Percentiles rank a stretch among this genome's conserved stretches.
phyloP scores from a whole-genome alignment of 2,329 filamentous ascomycete genomes.

The Aspergillus ochraceoroseus region DNA sequence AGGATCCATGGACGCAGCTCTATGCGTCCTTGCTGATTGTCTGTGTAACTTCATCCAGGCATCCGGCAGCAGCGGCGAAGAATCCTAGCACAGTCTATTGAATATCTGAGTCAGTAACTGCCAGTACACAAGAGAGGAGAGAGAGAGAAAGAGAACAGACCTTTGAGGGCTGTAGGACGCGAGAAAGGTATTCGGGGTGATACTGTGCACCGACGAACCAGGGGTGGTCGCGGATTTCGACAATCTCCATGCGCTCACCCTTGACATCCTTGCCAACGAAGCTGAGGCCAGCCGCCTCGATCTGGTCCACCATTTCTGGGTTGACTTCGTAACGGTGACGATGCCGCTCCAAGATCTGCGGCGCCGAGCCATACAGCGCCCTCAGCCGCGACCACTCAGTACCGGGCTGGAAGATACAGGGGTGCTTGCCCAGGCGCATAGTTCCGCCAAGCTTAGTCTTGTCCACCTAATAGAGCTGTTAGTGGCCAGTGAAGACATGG shows the following conservation, averaged over 20 bases:
- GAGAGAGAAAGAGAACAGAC: no score
- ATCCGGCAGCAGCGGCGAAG: constrained; percentile 69
- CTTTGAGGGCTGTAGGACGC: constrained; percentile 68
- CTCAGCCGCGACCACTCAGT: constrained; percentile 76
- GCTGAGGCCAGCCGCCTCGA: constrained; percentile 64
- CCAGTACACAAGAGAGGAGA: no score
- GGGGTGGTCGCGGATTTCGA: constrained; percentile 77
- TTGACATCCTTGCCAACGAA: constrained; percentile 77
- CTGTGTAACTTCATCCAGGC: constrained; percentile 48
- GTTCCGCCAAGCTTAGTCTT: constrained; percentile 74
- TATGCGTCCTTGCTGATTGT: no score
- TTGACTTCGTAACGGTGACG: constrained; percentile 90
- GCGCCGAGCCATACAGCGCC: constrained; percentile 61
- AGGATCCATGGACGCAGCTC: no score
- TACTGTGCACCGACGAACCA: constrained; percentile 84
- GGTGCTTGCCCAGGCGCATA: constrained; percentile 75
- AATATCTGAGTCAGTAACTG: no score
- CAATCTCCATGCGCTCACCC: constrained; percentile 73
- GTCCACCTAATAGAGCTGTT: no score
- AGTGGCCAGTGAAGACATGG: not conserved
- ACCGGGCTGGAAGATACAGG: constrained; percentile 68
- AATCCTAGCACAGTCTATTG: constrained; percentile 80
- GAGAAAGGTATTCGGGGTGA: constrained; percentile 78
- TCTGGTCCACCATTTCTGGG: constrained; percentile 64
- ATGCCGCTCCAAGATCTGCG: constrained; percentile 66